These are phyloP conservation scores for Prunus campanulata DNA, from an alignment of 306 rosid species.

Conservation along the genomic window DNA sequence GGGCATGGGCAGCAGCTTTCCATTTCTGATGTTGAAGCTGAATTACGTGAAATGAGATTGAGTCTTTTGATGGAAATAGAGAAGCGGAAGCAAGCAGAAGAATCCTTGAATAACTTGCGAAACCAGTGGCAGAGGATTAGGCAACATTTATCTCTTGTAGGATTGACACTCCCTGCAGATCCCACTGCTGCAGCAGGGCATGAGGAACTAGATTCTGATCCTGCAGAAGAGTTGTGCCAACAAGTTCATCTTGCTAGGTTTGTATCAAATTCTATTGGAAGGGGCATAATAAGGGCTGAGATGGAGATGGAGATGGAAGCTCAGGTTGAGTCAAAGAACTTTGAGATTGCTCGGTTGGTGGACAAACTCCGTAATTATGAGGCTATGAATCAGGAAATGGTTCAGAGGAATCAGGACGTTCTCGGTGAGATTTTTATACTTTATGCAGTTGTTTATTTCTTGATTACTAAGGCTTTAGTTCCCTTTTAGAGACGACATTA, in stretches of 20 bases:
- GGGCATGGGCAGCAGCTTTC: conserved; percentile 43
- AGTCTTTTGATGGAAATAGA: conserved; percentile 73
- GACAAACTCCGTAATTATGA: conserved; percentile 87
- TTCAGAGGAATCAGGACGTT: conserved; percentile 95
- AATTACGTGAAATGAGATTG: conserved; percentile 69
- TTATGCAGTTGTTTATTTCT: not conserved
- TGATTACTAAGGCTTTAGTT: not conserved
- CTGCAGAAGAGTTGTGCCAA: conserved; percentile 62
- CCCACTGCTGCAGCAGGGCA: conserved; percentile 35
- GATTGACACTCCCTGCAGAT: conserved; percentile 65
- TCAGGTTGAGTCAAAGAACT: conserved; percentile 71
- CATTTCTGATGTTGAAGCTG: conserved; percentile 44
- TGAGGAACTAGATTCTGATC: conserved; percentile 50
- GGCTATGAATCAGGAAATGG: conserved; percentile 97
- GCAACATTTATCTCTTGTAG: conserved; percentile 55
- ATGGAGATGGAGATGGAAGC: conserved; percentile 77
- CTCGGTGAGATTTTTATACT: conserved; percentile 55
- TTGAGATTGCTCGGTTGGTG: conserved; percentile 81
- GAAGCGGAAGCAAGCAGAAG: conserved; percentile 87
- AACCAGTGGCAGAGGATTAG: conserved; percentile 75
- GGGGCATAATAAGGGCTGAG: conserved; percentile 82
- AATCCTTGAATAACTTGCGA: conserved; percentile 52
- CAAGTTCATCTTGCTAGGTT: conserved; percentile 81
- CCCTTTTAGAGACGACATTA: too few relatives aligned
- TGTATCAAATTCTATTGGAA: conserved; percentile 75